phyloP scores from a whole-genome alignment of 106 monocot genomes.

The Allium fistulosum region DNA sequence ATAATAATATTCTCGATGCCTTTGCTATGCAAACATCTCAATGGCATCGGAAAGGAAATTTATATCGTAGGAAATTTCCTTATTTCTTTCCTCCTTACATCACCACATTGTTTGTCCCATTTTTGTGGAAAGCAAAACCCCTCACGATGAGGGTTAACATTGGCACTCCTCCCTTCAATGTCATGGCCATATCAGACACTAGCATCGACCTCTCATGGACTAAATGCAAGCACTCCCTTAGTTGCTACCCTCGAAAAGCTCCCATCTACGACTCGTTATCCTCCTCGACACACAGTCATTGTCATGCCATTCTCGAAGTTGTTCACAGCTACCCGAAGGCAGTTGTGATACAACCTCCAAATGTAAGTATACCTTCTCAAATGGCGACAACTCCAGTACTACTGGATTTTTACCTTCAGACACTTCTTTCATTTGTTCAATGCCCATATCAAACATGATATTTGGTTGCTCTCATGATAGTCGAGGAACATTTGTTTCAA shows the following conservation, averaged over 20 bases:
- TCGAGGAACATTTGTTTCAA: slow-evolving; percentile 13
- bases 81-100: no score
- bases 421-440: slow-evolving; percentile 20
- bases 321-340: background rate
- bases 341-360: background rate
- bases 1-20: no score
- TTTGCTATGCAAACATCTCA: no score
- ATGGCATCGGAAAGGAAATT: no score
- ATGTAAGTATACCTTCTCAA: slow-evolving; percentile 13
- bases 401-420: slow-evolving; percentile 26
- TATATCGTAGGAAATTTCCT: no score
- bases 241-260: slow-evolving; percentile 8
- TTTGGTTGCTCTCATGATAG: slow-evolving; percentile 35
- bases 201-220: slow-evolving; percentile 25
- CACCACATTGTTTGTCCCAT: no score
- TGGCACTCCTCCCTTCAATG: slow-evolving; percentile 17
- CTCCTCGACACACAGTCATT: slow-evolving; percentile 22
- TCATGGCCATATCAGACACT: slow-evolving; percentile 19
- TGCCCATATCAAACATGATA: background rate
- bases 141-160: slow-evolving; percentile 23
- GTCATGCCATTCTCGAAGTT: slow-evolving; percentile 8
- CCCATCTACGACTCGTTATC: no score
- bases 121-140: no score
- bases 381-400: slow-evolving; percentile 29
- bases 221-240: slow-evolving; percentile 9